Base-by-base conservation (phyloP, 352 stramenopile species). In the Globisporangium lucens region DNA sequence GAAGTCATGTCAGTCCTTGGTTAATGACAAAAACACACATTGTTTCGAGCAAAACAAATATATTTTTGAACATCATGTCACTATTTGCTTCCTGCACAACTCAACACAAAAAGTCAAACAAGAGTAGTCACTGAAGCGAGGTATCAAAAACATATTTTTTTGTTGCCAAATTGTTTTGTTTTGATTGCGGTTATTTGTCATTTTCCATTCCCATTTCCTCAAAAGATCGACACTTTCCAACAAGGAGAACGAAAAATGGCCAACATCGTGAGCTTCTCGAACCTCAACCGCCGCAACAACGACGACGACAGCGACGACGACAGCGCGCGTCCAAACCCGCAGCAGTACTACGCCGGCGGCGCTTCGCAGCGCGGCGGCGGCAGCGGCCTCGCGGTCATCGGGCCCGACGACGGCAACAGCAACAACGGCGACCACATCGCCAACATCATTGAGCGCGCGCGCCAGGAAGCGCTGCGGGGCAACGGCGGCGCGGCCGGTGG, bases 391-490 rank as follows among this genome's bases (percentile, higher is more conserved):
- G 92, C 85, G 36, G 83, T 91, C 36, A 88, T 92, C 63, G 83
- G 78, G 4, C 85, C 79, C 10, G 78, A 75, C 49, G 74, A 76
- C 38, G 73, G 74, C 49, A 56, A 41, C 55, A 68, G 73, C 27
- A 82, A 69, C 57, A 51, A 65, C 43, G 69, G 62, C 52, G 80
- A 94, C 68, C 73, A 77, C 62, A 79, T 93, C 71, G 79, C 80
- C 57, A 95, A 92, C 77, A 95, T 95, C 75, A 91, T 95, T 51
- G 80, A 81, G 17, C 83, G 87, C 8, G 87, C 87, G n/a, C 83
- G 87, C 27, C 82, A 91, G 67, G 82, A 93, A 72, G 80, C 83
- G 30, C 71, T 68, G 17, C 70, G 70, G 2, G 75, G 72, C 20
- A 68, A 58, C 7, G 77, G 70, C 29, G 64, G 47, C 6, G 74